Conservation (phyloP, 2,329 filamentous ascomycete genomes). For the Daldinia sp. region DNA sequence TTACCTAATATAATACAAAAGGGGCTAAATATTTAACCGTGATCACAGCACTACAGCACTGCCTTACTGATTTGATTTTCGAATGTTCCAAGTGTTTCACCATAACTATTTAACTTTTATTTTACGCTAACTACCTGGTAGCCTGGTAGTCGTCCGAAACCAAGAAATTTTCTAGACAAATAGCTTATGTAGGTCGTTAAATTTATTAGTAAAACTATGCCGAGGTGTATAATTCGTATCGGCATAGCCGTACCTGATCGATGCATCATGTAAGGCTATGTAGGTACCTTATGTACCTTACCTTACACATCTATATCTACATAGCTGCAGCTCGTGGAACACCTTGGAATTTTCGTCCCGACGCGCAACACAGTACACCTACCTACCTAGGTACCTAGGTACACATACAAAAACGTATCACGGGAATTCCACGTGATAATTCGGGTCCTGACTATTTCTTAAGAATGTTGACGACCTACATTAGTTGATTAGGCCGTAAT, state of each 20-base stretch:
- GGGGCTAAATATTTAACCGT: constrained; percentile 7
- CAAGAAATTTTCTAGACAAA: not conserved
- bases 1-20: constrained; percentile 7
- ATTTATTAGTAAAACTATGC: not conserved
- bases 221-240: not conserved
- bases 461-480: not conserved
- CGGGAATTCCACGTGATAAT: constrained; percentile 10
- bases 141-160: not conserved
- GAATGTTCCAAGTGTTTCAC: not conserved
- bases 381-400: too few species aligned
- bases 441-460: not conserved
- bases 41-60: not conserved
- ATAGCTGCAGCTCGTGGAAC: not conserved
- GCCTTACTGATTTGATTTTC: not conserved
- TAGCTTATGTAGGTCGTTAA: not conserved
- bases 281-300: too few species aligned
- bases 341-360: too few species aligned
- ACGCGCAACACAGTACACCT: not conserved
- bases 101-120: not conserved
- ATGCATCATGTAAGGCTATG: not conserved
- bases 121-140: not conserved
- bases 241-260: not conserved
- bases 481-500: constrained; percentile 8
- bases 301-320: not conserved
- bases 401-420: constrained; percentile 1